phyloP scores from a whole-genome alignment of 2,329 filamentous ascomycete genomes.

The Lasiodiplodia theobromae region DNA sequence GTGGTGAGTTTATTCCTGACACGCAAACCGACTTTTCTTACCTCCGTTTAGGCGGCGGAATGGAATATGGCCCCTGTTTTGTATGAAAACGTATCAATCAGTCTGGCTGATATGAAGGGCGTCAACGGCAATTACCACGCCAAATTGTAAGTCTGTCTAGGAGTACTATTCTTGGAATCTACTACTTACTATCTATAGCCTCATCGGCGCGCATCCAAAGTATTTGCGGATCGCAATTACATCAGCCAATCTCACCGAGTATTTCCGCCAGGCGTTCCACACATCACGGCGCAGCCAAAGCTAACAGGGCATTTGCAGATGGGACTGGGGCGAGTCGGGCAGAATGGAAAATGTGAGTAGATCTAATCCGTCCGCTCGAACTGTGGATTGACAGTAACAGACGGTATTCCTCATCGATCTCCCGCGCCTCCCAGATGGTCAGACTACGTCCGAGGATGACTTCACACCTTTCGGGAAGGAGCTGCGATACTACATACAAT shows the following conservation, averaged over 20 bases:
- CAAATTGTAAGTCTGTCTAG: constrained; percentile 63
- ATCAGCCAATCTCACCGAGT: constrained; percentile 82
- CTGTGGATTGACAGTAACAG: constrained; percentile 34
- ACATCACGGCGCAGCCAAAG: not conserved
- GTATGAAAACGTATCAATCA: constrained; percentile 66
- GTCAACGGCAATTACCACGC: constrained; percentile 84
- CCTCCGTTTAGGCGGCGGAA: not conserved
- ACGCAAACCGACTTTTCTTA: not conserved
- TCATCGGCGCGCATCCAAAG: constrained; percentile 78
- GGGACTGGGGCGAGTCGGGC: constrained; percentile 83
- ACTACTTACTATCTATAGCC: constrained; percentile 43
- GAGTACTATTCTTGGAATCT: not conserved
- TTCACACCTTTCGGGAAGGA: constrained; percentile 71
- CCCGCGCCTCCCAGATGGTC: constrained; percentile 60
- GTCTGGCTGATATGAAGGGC: constrained; percentile 82
- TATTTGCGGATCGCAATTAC: constrained; percentile 84
- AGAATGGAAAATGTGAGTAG: constrained; percentile 79
- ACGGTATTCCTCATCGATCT: constrained; percentile 92
- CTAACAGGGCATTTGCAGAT: not conserved
- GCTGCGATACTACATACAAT: constrained; percentile 72
- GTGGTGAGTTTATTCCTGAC: not conserved
- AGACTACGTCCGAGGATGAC: constrained; percentile 38
- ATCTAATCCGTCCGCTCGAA: not conserved
- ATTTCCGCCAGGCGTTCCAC: constrained; percentile 51
- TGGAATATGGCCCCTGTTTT: constrained; percentile 39